Conservation (phyloP, 2,329 filamentous ascomycete species). For the Colletotrichum melonis region DNA sequence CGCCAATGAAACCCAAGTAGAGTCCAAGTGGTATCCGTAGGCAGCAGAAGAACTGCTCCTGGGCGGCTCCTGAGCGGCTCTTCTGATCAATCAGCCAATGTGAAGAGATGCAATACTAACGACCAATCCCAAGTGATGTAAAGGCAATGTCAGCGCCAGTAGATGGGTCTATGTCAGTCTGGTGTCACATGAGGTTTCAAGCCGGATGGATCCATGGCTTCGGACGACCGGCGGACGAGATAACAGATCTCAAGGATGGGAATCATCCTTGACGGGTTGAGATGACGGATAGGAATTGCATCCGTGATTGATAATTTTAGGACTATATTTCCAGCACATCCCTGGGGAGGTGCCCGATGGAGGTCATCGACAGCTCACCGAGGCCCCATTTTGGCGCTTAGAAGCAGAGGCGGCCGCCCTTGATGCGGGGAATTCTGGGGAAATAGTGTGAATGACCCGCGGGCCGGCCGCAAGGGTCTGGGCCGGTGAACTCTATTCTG, state of each 20-base stretch:
- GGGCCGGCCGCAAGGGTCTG: background rate
- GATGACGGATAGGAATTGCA: background rate
- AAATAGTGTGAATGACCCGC: background rate
- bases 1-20: constrained; percentile 5
- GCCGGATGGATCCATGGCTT: background rate
- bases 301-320: background rate
- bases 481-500: background rate
- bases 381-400: background rate
- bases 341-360: background rate
- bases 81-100: background rate
- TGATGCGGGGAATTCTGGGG: background rate
- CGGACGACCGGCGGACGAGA: background rate
- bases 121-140: background rate
- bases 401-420: background rate
- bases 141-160: background rate
- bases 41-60: background rate
- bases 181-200: constrained; percentile 11
- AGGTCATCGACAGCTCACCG: background rate
- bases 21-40: background rate
- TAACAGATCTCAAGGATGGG: background rate
- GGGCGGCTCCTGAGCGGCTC: too few species aligned
- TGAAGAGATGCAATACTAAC: background rate
- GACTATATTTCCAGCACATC: too few species aligned
- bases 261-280: background rate
- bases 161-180: background rate